Conservation (phyloP, 495 filamentous ascomycete species). For the Venustampulla echinocandica region DNA sequence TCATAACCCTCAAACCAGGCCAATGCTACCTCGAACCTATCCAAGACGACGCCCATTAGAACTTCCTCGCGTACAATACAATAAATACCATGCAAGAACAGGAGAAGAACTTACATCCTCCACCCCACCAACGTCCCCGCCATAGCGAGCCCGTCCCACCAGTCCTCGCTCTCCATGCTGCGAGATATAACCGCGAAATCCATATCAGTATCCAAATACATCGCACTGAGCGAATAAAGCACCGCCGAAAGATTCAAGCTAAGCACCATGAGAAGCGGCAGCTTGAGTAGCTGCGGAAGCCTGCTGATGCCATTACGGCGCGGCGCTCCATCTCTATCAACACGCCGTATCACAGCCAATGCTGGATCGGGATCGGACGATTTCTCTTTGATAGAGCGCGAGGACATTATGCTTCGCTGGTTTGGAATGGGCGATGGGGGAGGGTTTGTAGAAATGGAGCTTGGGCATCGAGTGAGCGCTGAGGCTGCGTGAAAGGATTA, state of each 20-base stretch:
- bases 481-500: too few species aligned
- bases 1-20: constrained; percentile 67
- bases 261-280: constrained; percentile 52
- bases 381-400: too few species aligned
- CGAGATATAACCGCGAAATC: constrained; percentile 57
- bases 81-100: constrained; percentile 6
- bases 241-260: constrained; percentile 52
- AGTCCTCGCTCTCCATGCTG: constrained; percentile 46
- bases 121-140: constrained; percentile 49
- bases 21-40: constrained; percentile 55
- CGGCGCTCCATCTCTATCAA: constrained; percentile 9
- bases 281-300: constrained; percentile 47
- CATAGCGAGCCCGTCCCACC: constrained; percentile 40
- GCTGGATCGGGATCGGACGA: constrained; percentile 2
- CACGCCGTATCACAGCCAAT: neutral
- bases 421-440: too few species aligned
- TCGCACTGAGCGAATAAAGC: constrained; percentile 45
- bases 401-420: neutral
- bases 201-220: constrained; percentile 35
- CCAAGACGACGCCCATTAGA: constrained; percentile 19
- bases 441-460: too few species aligned
- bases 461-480: too few species aligned
- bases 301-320: constrained; percentile 26
- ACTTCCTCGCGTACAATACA: too few species aligned
- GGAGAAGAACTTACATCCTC: constrained; percentile 41